These are phyloP conservation scores for Alternaria hordeiaustralica DNA, from an alignment of 2,329 filamentous ascomycete species.

Conservation along the genomic window DNA sequence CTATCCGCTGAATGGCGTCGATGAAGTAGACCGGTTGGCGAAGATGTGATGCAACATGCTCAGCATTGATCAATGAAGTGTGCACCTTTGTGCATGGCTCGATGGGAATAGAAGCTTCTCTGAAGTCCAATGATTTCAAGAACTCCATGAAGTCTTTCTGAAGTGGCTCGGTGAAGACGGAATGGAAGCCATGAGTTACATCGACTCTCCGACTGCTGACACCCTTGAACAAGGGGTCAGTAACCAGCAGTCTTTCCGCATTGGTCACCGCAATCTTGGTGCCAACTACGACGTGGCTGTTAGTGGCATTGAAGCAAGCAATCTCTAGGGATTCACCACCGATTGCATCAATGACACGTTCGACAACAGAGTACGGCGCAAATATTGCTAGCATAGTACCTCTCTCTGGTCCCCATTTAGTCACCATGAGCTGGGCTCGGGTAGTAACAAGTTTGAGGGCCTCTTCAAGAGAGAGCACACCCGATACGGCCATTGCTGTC, in stretches of 20 bases:
- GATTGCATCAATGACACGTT: conserved; percentile 3
- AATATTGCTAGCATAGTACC: conserved; percentile 31
- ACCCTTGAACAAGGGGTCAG: conserved; percentile 5
- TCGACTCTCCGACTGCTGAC: conserved; percentile 28
- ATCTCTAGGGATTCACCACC: conserved; percentile 33
- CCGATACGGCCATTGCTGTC: conserved; percentile 45
- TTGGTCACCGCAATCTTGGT: conserved; percentile 20
- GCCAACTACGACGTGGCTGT: conserved; percentile 52
- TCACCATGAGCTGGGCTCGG: conserved; percentile 39
- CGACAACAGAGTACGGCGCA: conserved; percentile 2
- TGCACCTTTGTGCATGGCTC: conserved; percentile 6
- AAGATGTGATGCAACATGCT: conserved; percentile 45
- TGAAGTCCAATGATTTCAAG: conserved; percentile 1
- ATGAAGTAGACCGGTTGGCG: conserved; percentile 55
- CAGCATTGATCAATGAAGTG: neutral
- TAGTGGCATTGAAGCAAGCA: conserved; percentile 52
- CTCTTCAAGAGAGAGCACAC: conserved; percentile 36
- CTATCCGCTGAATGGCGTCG: conserved; percentile 52
- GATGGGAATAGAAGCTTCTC: conserved; percentile 6
- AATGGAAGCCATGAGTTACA: conserved; percentile 41
- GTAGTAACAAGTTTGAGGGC: conserved; percentile 44
- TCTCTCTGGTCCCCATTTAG: conserved; percentile 24
- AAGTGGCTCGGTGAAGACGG: conserved; percentile 37
- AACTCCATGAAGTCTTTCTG: conserved; percentile 17
- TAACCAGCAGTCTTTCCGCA: conserved; percentile 9